These are phyloP conservation scores for Suillus hirtellus DNA, from an alignment of 768 basidiomycete genomes.

Conservation along the genomic window DNA sequence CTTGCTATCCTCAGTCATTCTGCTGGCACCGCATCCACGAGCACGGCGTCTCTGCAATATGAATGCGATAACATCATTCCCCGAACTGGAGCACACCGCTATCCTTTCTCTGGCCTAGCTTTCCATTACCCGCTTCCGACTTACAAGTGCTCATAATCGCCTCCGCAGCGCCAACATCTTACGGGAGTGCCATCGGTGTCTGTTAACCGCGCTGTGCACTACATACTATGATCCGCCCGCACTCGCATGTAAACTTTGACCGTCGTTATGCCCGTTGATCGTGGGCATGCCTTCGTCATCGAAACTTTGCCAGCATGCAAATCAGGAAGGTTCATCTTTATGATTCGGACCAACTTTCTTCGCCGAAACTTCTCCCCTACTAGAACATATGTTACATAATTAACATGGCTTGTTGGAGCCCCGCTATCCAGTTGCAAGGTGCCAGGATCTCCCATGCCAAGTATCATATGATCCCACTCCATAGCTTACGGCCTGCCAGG, in stretches of 20 bases:
- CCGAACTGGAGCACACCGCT: neutral
- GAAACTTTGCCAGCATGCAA: slow-evolving; percentile 7
- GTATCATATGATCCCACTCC: neutral
- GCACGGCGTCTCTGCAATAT: neutral
- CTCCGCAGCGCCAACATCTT: slow-evolving; percentile 1
- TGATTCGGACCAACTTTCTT: neutral
- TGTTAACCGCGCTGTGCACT: neutral
- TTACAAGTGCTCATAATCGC: neutral
- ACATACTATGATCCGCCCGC: neutral
- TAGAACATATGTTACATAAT: neutral
- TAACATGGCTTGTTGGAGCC: neutral
- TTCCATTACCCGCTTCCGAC: neutral
- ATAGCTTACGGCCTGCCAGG: neutral
- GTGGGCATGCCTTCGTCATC: neutral
- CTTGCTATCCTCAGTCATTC: neutral
- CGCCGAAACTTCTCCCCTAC: neutral
- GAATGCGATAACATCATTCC: neutral
- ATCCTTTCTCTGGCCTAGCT: neutral
- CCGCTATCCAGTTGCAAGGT: neutral
- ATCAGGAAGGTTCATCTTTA: neutral
- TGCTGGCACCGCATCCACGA: slow-evolving; percentile 2
- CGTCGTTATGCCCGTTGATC: slow-evolving; percentile 3
- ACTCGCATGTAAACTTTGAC: neutral
- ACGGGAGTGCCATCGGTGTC: neutral
- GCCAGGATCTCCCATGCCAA: neutral